Conservation (phyloP, 176 grass and related monocot species). For the Hordeum vulgare region MorexV3_pseudomolecules_assembly NC_058523.1:429780291-429780790, state of each 20-base stretch:
- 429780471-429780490: conserved; percentile 66
- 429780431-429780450: conserved; percentile 87
- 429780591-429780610: conserved; percentile 86
- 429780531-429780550: conserved; percentile 72
- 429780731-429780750: conserved; percentile 82
- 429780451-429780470: conserved; percentile 92
- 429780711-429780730: conserved; percentile 33
- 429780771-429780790: conserved; percentile 86
- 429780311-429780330: conserved; percentile 70
- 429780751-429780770: conserved; percentile 95
- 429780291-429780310: conserved; percentile 98
- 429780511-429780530: conserved; percentile 38
- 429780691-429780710: conserved; percentile 38
- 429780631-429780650: conserved; percentile 93
- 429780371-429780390: conserved; percentile 62
- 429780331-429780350: conserved; percentile 49
- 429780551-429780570: conserved; percentile 88
- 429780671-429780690: conserved; percentile 37
- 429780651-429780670: conserved; percentile 79
- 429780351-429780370: conserved; percentile 69
- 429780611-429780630: conserved; percentile 90
- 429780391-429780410: conserved; percentile 52
- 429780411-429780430: conserved; percentile 83
- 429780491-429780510: conserved; percentile 42
- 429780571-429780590: conserved; percentile 92